A percentile compares a stretch with the other conserved stretches of the same genome.
Conservation (phyloP, 139 green algal genomes). For the Mesostigma viride region DNA sequence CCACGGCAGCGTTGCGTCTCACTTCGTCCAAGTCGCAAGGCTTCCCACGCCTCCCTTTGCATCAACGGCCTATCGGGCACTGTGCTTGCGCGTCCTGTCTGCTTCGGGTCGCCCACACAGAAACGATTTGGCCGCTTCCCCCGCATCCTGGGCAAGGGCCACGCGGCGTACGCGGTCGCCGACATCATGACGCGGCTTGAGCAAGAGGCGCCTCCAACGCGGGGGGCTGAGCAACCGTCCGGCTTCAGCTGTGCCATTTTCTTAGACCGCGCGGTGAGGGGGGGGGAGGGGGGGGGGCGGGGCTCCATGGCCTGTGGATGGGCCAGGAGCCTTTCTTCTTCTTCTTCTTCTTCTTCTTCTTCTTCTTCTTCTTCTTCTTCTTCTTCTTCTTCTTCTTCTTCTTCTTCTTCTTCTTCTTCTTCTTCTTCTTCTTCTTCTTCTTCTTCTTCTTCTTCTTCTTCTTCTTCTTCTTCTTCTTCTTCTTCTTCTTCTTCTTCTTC, state of each 20-base stretch:
- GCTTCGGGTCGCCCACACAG: too few relatives aligned
- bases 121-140: constrained; percentile 57
- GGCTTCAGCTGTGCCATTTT: too few relatives aligned
- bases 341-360: constrained; percentile 9
- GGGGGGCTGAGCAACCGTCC: too few relatives aligned
- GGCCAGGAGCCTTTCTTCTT: constrained; percentile 5
- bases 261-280: too few relatives aligned
- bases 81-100: too few relatives aligned
- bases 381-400: constrained; percentile 8
- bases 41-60: too few relatives aligned
- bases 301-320: too few relatives aligned
- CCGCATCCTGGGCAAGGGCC: constrained; percentile 62
- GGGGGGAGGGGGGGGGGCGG: too few relatives aligned
- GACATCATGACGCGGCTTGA: constrained; percentile 58
- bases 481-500: constrained; percentile 1
- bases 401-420: constrained; percentile 7
- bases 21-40: too few relatives aligned
- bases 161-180: constrained; percentile 48
- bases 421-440: constrained; percentile 7
- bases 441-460: constrained; percentile 9
- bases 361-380: constrained; percentile 6
- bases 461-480: constrained; percentile 7
- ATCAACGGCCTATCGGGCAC: too few relatives aligned
- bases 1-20: too few relatives aligned
- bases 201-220: constrained; percentile 44